Conservation (phyloP, 176 grass and related monocot species). For the Triticum timopheevii region DNA sequence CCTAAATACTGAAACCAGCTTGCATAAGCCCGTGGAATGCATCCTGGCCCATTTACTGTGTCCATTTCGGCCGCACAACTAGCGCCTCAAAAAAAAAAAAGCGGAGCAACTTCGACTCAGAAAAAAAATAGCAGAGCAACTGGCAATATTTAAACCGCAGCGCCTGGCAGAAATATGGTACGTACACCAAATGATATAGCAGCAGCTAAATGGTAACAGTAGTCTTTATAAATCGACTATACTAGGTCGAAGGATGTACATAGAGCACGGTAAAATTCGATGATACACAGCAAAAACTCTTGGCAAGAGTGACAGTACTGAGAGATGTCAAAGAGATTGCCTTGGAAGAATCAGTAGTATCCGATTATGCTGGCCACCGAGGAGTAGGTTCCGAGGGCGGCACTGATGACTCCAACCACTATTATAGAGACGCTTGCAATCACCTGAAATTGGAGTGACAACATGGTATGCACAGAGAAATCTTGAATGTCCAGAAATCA, state of each 20-base stretch:
- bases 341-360: constrained; percentile 33
- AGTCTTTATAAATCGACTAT: constrained; percentile 5
- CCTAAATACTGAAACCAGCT: no score
- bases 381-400: constrained; percentile 66
- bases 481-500: neutral
- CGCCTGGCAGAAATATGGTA: neutral
- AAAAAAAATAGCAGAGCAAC: no score
- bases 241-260: constrained; percentile 6
- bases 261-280: neutral
- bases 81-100: no score
- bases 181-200: neutral
- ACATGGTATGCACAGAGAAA: neutral
- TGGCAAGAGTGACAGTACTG: neutral
- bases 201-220: neutral
- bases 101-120: no score
- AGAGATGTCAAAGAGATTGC: neutral
- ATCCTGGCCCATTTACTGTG: no score
- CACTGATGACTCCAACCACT: constrained; percentile 47
- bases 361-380: constrained; percentile 48
- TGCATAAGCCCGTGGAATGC: no score
- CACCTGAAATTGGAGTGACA: constrained; percentile 53
- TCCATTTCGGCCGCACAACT: no score
- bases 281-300: neutral
- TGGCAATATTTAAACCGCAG: no score
- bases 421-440: constrained; percentile 47